These are phyloP conservation scores for Papilionanthe hybrid DNA, from an alignment of 116 monocot genomes.

Conservation along the genomic window DNA sequence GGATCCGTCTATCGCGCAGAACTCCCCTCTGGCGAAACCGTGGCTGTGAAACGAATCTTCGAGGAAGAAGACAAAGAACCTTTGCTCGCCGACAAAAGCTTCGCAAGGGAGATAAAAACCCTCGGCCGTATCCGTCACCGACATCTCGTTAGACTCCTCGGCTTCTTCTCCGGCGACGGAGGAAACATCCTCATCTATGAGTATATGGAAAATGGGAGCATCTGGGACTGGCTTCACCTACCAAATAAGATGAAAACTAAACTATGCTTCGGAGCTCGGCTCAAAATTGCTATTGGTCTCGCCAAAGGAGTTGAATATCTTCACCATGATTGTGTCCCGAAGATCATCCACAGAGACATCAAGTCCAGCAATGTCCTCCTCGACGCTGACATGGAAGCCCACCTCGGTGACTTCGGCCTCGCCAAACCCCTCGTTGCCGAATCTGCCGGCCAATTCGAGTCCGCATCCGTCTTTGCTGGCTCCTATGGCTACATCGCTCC, in stretches of 20 bases:
- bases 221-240: conserved; percentile 69
- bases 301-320: conserved; percentile 86
- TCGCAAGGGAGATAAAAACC: conserved; percentile 64
- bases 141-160: conserved; percentile 83
- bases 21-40: conserved; percentile 55
- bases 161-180: conserved; percentile 25
- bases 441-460: conserved; percentile 1
- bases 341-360: conserved; percentile 83
- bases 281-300: conserved; percentile 62
- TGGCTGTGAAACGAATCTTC: conserved; percentile 72
- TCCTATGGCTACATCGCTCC: conserved; percentile 92
- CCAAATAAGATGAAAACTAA: conserved; percentile 38
- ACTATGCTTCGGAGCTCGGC: conserved; percentile 54
- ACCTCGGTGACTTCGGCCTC: conserved; percentile 85
- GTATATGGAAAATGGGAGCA: conserved; percentile 94
- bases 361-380: conserved; percentile 83
- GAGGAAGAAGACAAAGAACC: conserved; percentile 20
- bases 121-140: conserved; percentile 73
- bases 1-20: conserved; percentile 79
- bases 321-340: conserved; percentile 79
- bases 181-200: conserved; percentile 62
- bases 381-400: conserved; percentile 78
- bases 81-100: conserved; percentile 50
- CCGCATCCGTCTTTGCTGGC: conserved; percentile 62
- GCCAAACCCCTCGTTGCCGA: conserved; percentile 35